These are phyloP conservation scores for Lavandula angustifolia DNA, from an alignment of 257 asterid genomes.

Conservation along the genomic window DNA sequence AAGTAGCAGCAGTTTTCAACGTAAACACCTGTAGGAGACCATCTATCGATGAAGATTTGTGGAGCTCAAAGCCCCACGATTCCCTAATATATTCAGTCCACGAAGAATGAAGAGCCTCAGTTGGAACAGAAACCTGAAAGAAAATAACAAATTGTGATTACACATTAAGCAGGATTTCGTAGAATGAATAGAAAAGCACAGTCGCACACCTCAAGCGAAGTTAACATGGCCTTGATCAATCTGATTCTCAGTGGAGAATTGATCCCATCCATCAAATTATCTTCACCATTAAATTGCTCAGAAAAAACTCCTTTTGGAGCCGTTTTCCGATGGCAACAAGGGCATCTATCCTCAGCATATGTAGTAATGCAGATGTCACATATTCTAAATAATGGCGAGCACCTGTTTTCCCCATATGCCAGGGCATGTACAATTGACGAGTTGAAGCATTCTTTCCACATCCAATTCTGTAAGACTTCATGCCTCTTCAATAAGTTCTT, in stretches of 20 bases:
- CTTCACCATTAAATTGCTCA: conserved; percentile 36
- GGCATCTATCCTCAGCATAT: conserved; percentile 51
- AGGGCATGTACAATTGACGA: conserved; percentile 52
- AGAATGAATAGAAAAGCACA: conserved; percentile 7
- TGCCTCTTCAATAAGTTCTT: conserved; percentile 56
- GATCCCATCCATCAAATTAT: conserved; percentile 34
- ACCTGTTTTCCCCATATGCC: conserved; percentile 59
- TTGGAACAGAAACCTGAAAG: conserved; percentile 79
- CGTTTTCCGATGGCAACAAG: conserved; percentile 45
- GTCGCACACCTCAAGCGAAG: conserved; percentile 69
- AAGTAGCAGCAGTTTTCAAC: conserved; percentile 1
- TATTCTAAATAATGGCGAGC: conserved; percentile 56
- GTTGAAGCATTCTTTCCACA: conserved; percentile 80
- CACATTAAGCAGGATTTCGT: conserved; percentile 19
- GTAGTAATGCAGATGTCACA: conserved; percentile 63
- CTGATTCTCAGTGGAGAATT: conserved; percentile 59
- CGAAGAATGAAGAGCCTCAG: conserved; percentile 71
- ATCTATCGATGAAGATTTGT: conserved; percentile 57
- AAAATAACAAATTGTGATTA: conserved; percentile 21
- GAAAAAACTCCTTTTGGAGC: conserved; percentile 32
- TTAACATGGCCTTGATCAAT: conserved; percentile 67
- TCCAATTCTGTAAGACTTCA: conserved; percentile 73
- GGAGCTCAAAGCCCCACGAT: conserved; percentile 76
- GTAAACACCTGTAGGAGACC: conserved; percentile 71
- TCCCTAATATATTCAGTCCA: conserved; percentile 80